Conservation (phyloP, 2,329 filamentous ascomycete genomes). For the Penicillium sumatraense region DNA sequence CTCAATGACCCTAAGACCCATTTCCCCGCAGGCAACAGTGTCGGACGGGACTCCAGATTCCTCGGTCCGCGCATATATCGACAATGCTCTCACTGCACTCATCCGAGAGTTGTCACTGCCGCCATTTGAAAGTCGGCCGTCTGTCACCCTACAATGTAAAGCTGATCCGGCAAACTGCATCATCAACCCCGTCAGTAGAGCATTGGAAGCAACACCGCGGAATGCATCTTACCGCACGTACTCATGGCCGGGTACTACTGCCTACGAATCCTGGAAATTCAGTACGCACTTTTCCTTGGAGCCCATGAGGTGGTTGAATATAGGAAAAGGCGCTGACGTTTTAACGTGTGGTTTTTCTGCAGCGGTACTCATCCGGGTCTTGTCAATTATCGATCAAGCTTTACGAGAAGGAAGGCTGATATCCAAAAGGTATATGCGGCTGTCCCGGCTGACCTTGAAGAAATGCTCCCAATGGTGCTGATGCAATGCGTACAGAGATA, state of each 20-base stretch:
- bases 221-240: conserved; percentile 37
- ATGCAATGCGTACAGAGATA: conserved; percentile 53
- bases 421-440: conserved; percentile 58
- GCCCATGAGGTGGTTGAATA: conserved; percentile 17
- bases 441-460: background rate
- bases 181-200: conserved; percentile 35
- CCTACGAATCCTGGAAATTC: conserved; percentile 61
- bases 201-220: conserved; percentile 30
- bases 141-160: conserved; percentile 36
- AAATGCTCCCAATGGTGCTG: background rate
- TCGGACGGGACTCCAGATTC: conserved; percentile 10
- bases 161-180: conserved; percentile 24
- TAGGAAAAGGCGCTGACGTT: background rate
- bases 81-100: conserved; percentile 29
- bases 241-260: conserved; percentile 60
- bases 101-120: conserved; percentile 30
- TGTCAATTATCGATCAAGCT: conserved; percentile 60
- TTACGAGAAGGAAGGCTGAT: conserved; percentile 53
- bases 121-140: conserved; percentile 31
- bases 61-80: conserved; percentile 36
- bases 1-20: conserved; percentile 3
- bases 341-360: background rate
- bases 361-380: conserved; percentile 61
- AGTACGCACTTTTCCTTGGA: conserved; percentile 27
- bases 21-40: background rate